These are phyloP conservation scores for Lupinus albus DNA, from an alignment of 306 rosid genomes.

Conservation along the genomic window DNA sequence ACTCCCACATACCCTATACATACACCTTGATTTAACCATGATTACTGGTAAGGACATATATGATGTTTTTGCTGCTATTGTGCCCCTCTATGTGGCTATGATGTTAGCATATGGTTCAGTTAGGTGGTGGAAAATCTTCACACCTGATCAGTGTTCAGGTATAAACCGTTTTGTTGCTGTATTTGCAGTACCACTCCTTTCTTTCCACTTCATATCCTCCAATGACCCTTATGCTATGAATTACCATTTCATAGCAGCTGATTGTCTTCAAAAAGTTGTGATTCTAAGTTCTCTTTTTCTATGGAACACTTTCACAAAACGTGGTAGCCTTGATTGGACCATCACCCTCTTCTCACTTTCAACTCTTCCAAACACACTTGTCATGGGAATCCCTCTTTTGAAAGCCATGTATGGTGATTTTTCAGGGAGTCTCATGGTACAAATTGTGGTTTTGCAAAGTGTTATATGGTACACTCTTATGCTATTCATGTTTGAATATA, in stretches of 20 bases:
- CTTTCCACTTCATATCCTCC: slow-evolving; percentile 81
- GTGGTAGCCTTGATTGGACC: slow-evolving; percentile 70
- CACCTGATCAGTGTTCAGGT: slow-evolving; percentile 85
- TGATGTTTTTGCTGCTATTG: slow-evolving; percentile 74
- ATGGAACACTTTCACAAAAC: slow-evolving; percentile 68
- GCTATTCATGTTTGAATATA: slow-evolving; percentile 79
- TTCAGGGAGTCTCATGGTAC: slow-evolving; percentile 76
- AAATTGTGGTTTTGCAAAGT: slow-evolving; percentile 82
- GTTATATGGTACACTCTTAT: slow-evolving; percentile 84
- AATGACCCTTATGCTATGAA: slow-evolving; percentile 81
- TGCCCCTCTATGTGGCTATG: slow-evolving; percentile 86
- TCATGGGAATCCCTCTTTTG: slow-evolving; percentile 81
- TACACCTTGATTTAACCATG: slow-evolving; percentile 45
- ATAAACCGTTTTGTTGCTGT: slow-evolving; percentile 85
- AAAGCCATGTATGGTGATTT: slow-evolving; percentile 85
- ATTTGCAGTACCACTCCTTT: slow-evolving; percentile 80
- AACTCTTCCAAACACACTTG: slow-evolving; percentile 84
- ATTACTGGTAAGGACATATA: slow-evolving; percentile 76
- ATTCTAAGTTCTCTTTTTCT: slow-evolving; percentile 66
- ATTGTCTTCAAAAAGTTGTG: slow-evolving; percentile 72
- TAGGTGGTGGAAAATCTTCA: slow-evolving; percentile 85
- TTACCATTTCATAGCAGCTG: slow-evolving; percentile 81
- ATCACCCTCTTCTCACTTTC: slow-evolving; percentile 87
- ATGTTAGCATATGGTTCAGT: slow-evolving; percentile 79
- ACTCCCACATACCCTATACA: too few species aligned